Percentiles rank a stretch among this genome's conserved stretches.
Evolutionary conservation across 139 green algal species (phyloP).

Genomic region (Volvox reticuliferus): DNA sequence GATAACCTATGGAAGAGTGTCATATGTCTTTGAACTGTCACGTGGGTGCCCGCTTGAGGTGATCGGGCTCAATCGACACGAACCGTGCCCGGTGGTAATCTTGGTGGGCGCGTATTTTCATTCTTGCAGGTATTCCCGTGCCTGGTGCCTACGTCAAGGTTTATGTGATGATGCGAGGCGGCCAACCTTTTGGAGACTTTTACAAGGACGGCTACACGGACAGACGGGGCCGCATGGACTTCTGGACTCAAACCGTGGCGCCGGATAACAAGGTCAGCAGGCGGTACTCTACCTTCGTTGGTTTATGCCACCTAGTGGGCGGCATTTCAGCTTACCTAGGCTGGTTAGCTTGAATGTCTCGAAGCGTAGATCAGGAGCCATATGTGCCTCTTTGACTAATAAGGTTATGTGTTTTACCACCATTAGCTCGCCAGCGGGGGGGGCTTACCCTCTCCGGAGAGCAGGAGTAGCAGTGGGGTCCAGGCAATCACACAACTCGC

Average conservation of each 20-base stretch:
- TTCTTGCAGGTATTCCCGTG: neutral
- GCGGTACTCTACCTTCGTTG: neutral
- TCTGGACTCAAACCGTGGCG: constrained; percentile 6
- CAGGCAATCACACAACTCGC: too few species aligned
- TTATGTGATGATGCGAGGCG: neutral
- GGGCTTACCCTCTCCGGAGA: too few species aligned
- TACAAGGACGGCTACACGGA: constrained; percentile 49
- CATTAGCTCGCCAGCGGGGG: neutral
- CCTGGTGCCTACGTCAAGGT: constrained; percentile 31
- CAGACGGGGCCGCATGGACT: constrained; percentile 15
- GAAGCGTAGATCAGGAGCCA: neutral
- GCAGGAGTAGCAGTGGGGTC: too few species aligned
- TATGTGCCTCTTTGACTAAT: neutral
- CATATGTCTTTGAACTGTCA: too few species aligned
- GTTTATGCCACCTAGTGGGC: neutral
- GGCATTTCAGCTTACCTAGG: neutral
- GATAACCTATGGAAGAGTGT: too few species aligned
- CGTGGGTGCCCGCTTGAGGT: neutral
- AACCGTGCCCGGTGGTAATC: neutral
- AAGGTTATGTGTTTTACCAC: neutral
- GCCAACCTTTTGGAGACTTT: neutral
- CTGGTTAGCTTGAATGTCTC: neutral
- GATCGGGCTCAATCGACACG: too few species aligned
- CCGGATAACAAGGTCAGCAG: neutral
- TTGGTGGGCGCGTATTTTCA: neutral